Evolutionary conservation across 331 rosid genomes (phyloP).

Genomic region (Pyracantha coccinea): DNA sequence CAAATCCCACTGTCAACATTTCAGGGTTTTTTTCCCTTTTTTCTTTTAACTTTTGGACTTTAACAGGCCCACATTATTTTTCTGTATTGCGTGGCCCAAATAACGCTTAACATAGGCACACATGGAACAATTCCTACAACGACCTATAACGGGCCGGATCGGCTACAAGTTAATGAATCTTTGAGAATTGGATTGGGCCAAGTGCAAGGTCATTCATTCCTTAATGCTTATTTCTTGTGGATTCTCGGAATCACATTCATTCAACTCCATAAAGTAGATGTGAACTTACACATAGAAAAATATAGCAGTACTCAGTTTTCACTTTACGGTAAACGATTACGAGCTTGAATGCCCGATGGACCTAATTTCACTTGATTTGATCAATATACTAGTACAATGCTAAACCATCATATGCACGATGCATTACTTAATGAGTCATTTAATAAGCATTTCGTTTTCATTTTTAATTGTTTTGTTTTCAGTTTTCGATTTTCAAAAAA

Average conservation of each 20-base stretch:
- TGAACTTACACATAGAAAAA: background rate
- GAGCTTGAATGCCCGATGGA: background rate
- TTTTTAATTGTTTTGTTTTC: too few relatives aligned
- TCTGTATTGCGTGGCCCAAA: background rate
- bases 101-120: background rate
- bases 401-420: background rate
- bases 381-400: background rate
- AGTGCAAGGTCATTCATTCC: background rate
- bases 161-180: background rate
- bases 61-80: background rate
- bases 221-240: background rate
- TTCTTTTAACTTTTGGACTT: background rate
- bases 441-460: too few relatives aligned
- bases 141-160: background rate
- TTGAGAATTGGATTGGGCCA: background rate
- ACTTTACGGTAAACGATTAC: background rate
- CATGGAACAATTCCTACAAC: background rate
- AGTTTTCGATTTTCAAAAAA: too few relatives aligned
- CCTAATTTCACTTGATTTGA: background rate
- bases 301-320: too few relatives aligned
- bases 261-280: background rate
- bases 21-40: background rate
- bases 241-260: background rate
- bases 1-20: conserved; percentile 38
- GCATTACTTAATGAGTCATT: background rate